These are phyloP conservation scores for Petasospora rhodanensis DNA, from an alignment of 1,139 yeast genomes.

Conservation along the genomic window DNA sequence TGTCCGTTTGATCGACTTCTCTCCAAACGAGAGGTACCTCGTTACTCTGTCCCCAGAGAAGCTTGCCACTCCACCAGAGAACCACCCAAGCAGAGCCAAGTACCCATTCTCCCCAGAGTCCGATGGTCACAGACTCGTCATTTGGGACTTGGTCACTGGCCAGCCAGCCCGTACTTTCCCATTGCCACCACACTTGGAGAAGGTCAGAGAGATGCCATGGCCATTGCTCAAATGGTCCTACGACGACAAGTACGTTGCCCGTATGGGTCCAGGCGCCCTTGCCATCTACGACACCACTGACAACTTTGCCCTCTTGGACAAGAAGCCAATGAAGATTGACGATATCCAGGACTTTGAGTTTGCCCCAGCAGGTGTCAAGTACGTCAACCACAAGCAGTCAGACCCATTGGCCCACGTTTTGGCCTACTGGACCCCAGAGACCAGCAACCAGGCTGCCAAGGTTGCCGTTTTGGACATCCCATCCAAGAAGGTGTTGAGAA, in stretches of 20 bases:
- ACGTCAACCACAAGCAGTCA: conserved; percentile 48
- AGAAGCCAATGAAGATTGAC: conserved; percentile 78
- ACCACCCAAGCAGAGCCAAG: conserved; percentile 55
- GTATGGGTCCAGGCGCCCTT: conserved; percentile 90
- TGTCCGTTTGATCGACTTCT: conserved; percentile 84
- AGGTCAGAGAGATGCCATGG: conserved; percentile 81
- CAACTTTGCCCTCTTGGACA: conserved; percentile 70
- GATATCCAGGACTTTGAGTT: conserved; percentile 91
- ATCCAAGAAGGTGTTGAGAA: conserved; percentile 75
- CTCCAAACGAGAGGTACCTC: conserved; percentile 86
- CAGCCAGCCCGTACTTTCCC: conserved; percentile 88
- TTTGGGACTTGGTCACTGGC: conserved; percentile 89
- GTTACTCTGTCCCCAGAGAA: conserved; percentile 91
- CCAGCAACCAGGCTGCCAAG: conserved; percentile 88
- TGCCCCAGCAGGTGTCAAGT: conserved; percentile 82
- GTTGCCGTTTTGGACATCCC: conserved; percentile 91
- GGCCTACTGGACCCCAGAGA: conserved; percentile 97
- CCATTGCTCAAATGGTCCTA: conserved; percentile 96
- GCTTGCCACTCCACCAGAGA: conserved; percentile 62
- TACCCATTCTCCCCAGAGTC: conserved; percentile 87
- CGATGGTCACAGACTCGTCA: conserved; percentile 89
- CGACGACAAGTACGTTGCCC: conserved; percentile 92
- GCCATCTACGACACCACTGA: conserved; percentile 77
- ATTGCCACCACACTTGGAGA: conserved; percentile 70
- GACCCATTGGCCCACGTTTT: conserved; percentile 54